Percentiles rank a stretch among this genome's conserved stretches.
Evolutionary conservation across 1,284 basidiomycete genomes (phyloP).

Genomic region (Porogramme epimiltina): DNA sequence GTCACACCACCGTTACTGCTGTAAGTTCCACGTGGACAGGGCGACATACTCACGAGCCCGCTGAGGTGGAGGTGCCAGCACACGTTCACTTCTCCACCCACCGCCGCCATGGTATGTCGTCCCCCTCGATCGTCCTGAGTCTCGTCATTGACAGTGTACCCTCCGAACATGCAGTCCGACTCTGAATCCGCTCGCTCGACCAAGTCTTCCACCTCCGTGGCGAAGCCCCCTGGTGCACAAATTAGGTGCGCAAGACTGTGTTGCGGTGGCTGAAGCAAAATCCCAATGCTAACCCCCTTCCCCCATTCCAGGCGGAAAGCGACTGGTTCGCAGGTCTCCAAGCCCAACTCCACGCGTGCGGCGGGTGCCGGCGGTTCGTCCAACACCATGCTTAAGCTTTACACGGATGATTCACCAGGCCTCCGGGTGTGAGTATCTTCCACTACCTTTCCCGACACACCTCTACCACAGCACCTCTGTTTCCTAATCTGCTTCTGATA

Average conservation of each 20-base stretch:
- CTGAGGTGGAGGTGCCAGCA: slow-evolving; percentile 29
- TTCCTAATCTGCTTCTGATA: neutral
- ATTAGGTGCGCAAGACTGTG: slow-evolving; percentile 58
- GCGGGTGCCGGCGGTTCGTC: slow-evolving; percentile 96
- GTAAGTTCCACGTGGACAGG: slow-evolving; percentile 23
- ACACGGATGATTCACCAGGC: slow-evolving; percentile 97
- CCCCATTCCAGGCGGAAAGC: slow-evolving; percentile 71
- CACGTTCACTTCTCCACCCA: slow-evolving; percentile 24
- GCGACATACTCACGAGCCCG: slow-evolving; percentile 1
- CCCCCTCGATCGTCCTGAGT: neutral
- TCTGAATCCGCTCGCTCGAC: slow-evolving; percentile 32
- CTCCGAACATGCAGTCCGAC: slow-evolving; percentile 32
- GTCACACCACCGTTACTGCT: neutral
- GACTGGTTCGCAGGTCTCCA: slow-evolving; percentile 64
- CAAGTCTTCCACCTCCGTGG: slow-evolving; percentile 38
- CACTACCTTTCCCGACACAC: neutral
- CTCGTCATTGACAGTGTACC: neutral
- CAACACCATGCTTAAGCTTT: slow-evolving; percentile 98
- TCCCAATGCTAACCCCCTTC: neutral
- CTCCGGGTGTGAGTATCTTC: slow-evolving; percentile 83
- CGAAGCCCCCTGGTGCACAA: slow-evolving; percentile 75
- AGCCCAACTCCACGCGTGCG: slow-evolving; percentile 87
- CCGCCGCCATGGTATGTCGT: slow-evolving; percentile 32
- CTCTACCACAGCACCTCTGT: neutral
- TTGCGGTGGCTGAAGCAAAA: neutral